Evolutionary conservation across 352 stramenopile genomes (phyloP), one percentile per base, ranked within the genome.

Genomic region (Halophytophthora polymorphica): DNA sequence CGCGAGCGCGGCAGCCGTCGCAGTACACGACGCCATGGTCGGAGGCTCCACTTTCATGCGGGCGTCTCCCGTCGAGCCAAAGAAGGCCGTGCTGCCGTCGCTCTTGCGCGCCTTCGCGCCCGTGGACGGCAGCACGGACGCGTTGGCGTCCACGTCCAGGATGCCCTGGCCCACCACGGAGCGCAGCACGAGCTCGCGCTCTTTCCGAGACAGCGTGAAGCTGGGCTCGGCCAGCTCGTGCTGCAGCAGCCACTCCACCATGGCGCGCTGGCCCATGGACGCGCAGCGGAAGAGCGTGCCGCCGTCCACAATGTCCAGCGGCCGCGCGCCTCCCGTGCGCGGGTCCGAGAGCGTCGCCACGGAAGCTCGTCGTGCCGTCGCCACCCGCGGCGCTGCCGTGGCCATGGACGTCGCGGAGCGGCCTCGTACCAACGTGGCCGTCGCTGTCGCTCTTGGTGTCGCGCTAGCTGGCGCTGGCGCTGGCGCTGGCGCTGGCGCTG

Each of bases 241-340:
- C 11, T 53, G 13, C 3, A 77, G 37, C 2, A 77, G 43, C 67
- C 67, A 77, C 48, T 77, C 42, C 4, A 77, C 39, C 28, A 77
- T 45, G 12, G 39, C 35, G 22, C 69, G 67, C 28, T 65, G 42
- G n/a, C 44, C 17, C 0, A 42, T 38, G 3, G 45, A 53, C 6
- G 56, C 61, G 35, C 59, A 56, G 6, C 42, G 53, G 42, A 65
- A 69, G 21, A 77, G 36, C 13, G 58, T 69, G 15, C 38, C 40
- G 3, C 55, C 55, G 19, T 58, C 41, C 28, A 77, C 61, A 23
- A 56, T 50, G 15, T 73, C 48, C 13, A 69, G 15, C 11, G 43
- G 57, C 2, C 61, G 42, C 2, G 28, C 23, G 46, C n/a, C 48
- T 12, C 40, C 56, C 25, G 44, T 17, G n/a, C n/a, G n/a, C 3